Base-by-base conservation (phyloP, 805 yeast species). In the Ogataea allantospora region DNA sequence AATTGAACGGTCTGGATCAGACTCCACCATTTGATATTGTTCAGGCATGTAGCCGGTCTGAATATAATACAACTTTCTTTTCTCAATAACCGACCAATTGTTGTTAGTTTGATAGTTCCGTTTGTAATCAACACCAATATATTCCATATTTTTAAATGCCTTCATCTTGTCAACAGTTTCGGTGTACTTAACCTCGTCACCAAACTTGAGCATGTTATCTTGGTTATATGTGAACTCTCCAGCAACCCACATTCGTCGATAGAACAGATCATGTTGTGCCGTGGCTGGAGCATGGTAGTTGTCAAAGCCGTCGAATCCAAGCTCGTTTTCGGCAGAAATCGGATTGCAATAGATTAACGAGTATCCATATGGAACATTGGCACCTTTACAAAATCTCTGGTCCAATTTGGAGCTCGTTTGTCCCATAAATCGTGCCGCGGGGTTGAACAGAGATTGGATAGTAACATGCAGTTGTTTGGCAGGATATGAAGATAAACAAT, bases 241-340 rank as follows among this genome's bases (percentile, higher is more conserved):
- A 21, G 80, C 76, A 0, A 74, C 78, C 96, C 96, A 88, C 76
- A 89, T 71, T 16, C 96, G 66, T 43, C 91, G 62, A 21, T 58
- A 62, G 50, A 72, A 83, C 14, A 62, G 60, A 20, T 57, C 49
- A 5, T 24, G 33, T 4, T 33, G 21, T 0, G 38, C 43, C 3
- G 46, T 41, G 1, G 59, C 51, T 0, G 95, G 95, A 0, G 88
- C 77, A 42, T 84, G 93, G 48, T 83, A 77, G 30, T 79, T 70
- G 47, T 84, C 95, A 60, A 87, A 88, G 1, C 96, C 96, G 58
- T 88, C 97, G 2, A 48, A 32, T 2, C 83, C 80, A 13, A 87
- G 54, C 3, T 60, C 59, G 0, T 47, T 31, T 36, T 74, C 80
- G 25, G 61, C 57, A 24, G 74, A 62, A 4, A 65, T 50, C 16